Conservation (phyloP, 2,329 filamentous ascomycete genomes). For the Neonectria sp. region DNA sequence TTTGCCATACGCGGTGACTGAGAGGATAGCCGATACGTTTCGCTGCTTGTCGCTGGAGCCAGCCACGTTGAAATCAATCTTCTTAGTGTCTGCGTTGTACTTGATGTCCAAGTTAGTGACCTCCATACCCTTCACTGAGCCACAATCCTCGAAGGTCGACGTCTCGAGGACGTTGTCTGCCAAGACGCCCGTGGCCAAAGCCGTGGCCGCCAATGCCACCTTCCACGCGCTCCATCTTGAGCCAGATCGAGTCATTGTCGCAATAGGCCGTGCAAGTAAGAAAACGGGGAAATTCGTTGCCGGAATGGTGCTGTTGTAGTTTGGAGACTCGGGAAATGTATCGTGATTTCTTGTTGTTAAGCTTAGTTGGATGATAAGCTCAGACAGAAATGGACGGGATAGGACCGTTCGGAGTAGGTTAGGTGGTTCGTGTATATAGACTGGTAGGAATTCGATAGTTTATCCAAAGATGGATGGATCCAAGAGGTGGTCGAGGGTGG, state of each 20-base stretch:
- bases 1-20: slow-evolving; percentile 87
- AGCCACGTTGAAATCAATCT: slow-evolving; percentile 85
- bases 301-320: slow-evolving; percentile 37
- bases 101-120: slow-evolving; percentile 83
- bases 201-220: slow-evolving; percentile 53
- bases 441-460: slow-evolving; percentile 1
- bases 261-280: slow-evolving; percentile 38
- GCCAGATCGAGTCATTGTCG: slow-evolving; percentile 52
- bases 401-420: background rate
- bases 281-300: slow-evolving; percentile 41
- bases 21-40: slow-evolving; percentile 84
- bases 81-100: slow-evolving; percentile 83
- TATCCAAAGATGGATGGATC: slow-evolving; percentile 38
- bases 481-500: slow-evolving; percentile 5
- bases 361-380: background rate
- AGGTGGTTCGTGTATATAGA: background rate
- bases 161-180: slow-evolving; percentile 84
- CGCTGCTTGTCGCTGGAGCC: slow-evolving; percentile 81
- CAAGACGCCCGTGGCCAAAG: slow-evolving; percentile 64
- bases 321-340: slow-evolving; percentile 35
- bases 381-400: background rate
- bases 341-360: slow-evolving; percentile 34
- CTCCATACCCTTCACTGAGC: slow-evolving; percentile 67
- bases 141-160: slow-evolving; percentile 83
- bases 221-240: slow-evolving; percentile 51